Base-by-base conservation (phyloP, 2,329 filamentous ascomycete genomes). In the Elsinoe arachidis region DNA sequence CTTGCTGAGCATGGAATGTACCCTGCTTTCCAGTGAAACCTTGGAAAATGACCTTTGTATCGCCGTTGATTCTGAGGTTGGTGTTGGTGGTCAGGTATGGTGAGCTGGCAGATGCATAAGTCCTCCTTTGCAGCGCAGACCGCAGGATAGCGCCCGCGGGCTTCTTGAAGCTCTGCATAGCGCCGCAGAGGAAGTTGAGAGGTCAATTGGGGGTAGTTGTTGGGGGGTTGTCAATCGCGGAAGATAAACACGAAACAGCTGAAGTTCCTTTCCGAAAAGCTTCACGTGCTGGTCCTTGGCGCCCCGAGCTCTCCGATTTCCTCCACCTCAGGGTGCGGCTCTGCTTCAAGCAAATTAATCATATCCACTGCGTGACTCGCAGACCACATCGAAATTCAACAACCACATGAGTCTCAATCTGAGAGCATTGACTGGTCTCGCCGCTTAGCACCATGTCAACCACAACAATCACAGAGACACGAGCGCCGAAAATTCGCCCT, bases 1-100 rank as follows among this genome's bases (percentile, higher is more conserved):
- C 93, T 79, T 96, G 91, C 74, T 90, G 83, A 65, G 93, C 93
- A 76, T 99, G 93, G 82, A 99, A 99, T 68, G 92, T 97, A 66
- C 64, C 60, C 59, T 69, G 68, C 61, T 65, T 67, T 73, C 92
- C 92, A 58, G 92, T 97, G 76, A 97, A 97, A 66, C 93, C 93
- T 79, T 99, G 93, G 80, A 84, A 97, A 69, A 97, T 79, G 65
- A 99, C 90, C 79, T 93, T 95, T 68, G 93, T 99, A 66, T 96
- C 86, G 73, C 79, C 72, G 76, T 90, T 96, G 80, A 97, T 91
- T 76, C 90, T 87, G 69, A 97, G 83, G 80, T 97, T 97, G 47
- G 60, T 55, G 61, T 65, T 67, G 43, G 70, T 72, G 59, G 65
- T 65, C 19, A 66, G 66, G 60, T 72, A 71, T 60, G 83, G 82